A percentile compares a stretch with the other conserved stretches of the same genome.
phyloP scores from a whole-genome alignment of 177 flowering plant species.

The Vitis hybrid region DNA sequence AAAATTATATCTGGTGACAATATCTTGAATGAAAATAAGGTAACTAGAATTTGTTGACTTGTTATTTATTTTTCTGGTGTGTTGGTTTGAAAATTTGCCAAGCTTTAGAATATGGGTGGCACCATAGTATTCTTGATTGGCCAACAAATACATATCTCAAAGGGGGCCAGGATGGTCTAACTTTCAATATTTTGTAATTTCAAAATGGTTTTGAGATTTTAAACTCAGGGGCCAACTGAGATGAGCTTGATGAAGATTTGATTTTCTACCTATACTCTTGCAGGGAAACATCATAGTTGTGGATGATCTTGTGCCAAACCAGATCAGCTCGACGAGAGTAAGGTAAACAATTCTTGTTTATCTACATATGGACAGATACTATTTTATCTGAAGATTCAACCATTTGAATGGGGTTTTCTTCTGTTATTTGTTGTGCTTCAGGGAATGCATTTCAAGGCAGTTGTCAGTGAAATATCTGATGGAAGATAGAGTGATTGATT shows the following conservation, averaged over 20 bases:
- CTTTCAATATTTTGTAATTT: not conserved
- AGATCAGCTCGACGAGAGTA: constrained; percentile 81
- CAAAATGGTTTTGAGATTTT: not conserved
- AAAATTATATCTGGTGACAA: constrained; percentile 53
- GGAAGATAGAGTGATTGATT: constrained; percentile 68
- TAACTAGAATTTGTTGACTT: constrained; percentile 16
- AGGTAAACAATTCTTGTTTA: constrained; percentile 39
- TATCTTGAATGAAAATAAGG: constrained; percentile 66
- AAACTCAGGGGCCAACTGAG: too few species aligned
- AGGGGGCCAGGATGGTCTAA: too few species aligned
- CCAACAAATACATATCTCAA: too few species aligned
- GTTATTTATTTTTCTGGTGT: not conserved
- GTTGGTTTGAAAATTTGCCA: not conserved
- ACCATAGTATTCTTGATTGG: too few species aligned
- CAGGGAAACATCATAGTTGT: constrained; percentile 75
- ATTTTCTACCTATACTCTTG: too few species aligned
- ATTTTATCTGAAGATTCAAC: not conserved
- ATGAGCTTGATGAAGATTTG: too few species aligned
- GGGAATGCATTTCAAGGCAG: constrained; percentile 79
- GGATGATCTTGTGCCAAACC: constrained; percentile 81
- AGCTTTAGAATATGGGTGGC: not conserved
- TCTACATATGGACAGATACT: too few species aligned
- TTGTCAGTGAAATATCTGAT: constrained; percentile 69
- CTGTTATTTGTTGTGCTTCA: constrained; percentile 20
- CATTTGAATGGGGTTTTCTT: not conserved